These are phyloP conservation scores for Cercospora sojina DNA, from an alignment of 2,329 filamentous ascomycete species.

Conservation along the genomic window DNA sequence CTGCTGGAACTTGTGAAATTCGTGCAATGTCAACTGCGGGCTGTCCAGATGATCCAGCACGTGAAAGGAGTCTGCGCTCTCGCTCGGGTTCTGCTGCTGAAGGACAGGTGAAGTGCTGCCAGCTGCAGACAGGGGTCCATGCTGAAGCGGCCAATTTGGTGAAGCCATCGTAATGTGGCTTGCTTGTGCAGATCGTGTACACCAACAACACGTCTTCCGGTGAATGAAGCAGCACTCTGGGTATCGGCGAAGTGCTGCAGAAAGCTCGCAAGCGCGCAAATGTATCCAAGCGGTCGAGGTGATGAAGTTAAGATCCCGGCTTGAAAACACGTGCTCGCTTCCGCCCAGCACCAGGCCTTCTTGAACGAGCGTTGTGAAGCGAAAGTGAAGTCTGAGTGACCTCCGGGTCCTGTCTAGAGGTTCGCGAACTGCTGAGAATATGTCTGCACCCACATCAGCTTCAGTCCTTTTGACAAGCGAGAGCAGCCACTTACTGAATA, in stretches of 20 bases:
- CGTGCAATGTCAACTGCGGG: constrained; percentile 24
- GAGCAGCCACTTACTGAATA: constrained; percentile 6
- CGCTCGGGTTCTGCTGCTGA: constrained; percentile 7
- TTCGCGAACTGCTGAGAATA: background rate
- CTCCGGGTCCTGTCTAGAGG: background rate
- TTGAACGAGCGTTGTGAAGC: background rate
- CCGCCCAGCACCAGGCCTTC: background rate
- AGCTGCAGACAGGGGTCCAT: background rate
- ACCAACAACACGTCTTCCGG: background rate
- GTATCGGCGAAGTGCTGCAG: background rate
- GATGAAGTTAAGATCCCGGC: background rate
- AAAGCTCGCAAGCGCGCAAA: background rate
- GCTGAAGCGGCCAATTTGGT: constrained; percentile 13
- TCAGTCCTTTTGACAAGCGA: too few relatives aligned
- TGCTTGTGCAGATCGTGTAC: background rate
- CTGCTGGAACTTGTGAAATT: constrained; percentile 24
- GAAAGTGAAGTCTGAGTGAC: background rate
- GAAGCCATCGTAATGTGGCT: background rate
- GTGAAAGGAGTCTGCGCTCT: constrained; percentile 9
- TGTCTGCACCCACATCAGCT: constrained; percentile 6
- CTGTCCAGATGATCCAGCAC: constrained; percentile 17
- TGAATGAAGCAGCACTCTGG: background rate
- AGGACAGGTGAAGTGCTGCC: constrained; percentile 2
- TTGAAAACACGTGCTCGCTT: background rate
- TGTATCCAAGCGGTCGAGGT: background rate